A percentile compares a stretch with the other conserved stretches of the same genome.
These are phyloP conservation scores for Curvularia sp. DNA, from an alignment of 2,329 filamentous ascomycete genomes.

Conservation along the genomic window DNA sequence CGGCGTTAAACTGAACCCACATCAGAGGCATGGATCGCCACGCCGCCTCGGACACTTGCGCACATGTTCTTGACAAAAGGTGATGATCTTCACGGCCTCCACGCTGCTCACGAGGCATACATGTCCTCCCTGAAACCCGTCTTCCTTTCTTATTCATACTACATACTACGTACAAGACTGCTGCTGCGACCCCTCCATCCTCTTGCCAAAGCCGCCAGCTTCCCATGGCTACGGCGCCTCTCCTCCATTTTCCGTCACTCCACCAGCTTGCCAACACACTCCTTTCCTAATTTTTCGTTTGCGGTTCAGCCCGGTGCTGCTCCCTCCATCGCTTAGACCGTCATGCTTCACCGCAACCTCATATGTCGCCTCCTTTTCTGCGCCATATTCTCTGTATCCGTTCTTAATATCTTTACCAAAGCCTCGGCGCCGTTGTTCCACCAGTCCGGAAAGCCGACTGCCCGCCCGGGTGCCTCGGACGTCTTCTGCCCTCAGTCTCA, in stretches of 20 bases:
- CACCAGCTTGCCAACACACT: constrained; percentile 9
- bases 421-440: constrained; percentile 40
- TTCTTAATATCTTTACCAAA: constrained; percentile 46
- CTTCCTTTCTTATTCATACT: constrained; percentile 16
- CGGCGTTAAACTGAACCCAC: constrained; percentile 17
- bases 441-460: constrained; percentile 32
- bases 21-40: constrained; percentile 35
- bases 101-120: constrained; percentile 15
- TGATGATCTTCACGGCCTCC: constrained; percentile 27
- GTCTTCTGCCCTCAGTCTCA: constrained; percentile 44
- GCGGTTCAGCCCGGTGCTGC: constrained; percentile 31
- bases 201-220: constrained; percentile 12
- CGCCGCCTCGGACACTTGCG: constrained; percentile 25
- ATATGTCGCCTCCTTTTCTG: constrained; percentile 45
- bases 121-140: constrained; percentile 15
- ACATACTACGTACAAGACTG: neutral
- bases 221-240: constrained; percentile 24
- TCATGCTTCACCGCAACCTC: constrained; percentile 44
- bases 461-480: constrained; percentile 24
- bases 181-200: constrained; percentile 12
- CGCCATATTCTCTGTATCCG: constrained; percentile 43
- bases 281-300: constrained; percentile 11
- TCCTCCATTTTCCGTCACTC: constrained; percentile 19
- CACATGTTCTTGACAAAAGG: constrained; percentile 28
- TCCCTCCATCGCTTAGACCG: constrained; percentile 12